These are phyloP conservation scores for Trichothecium sympodiale DNA, from an alignment of 2,329 filamentous ascomycete species.

Conservation along the genomic window DNA sequence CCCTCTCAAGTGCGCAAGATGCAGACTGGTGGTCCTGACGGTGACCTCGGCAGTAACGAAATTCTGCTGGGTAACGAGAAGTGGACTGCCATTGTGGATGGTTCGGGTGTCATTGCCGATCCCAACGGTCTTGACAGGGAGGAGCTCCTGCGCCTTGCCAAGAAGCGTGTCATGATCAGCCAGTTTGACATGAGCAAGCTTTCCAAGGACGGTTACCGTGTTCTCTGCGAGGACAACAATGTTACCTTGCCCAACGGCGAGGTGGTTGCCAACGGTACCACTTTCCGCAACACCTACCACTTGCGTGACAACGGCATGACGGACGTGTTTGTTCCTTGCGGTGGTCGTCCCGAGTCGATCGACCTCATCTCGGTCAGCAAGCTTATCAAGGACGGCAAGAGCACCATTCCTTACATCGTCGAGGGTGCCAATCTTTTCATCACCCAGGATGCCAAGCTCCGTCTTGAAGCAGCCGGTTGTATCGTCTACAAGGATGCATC, in stretches of 20 bases:
- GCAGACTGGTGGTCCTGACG: conserved; percentile 95
- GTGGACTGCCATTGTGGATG: conserved; percentile 92
- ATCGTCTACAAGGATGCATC: conserved; percentile 96
- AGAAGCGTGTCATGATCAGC: conserved; percentile 78
- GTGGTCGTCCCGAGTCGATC: conserved; percentile 92
- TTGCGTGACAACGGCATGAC: conserved; percentile 66
- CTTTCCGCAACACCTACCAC: conserved; percentile 97
- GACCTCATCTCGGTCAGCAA: conserved; percentile 79
- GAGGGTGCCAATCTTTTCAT: conserved; percentile 98
- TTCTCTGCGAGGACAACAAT: conserved; percentile 85
- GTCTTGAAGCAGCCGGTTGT: conserved; percentile 88
- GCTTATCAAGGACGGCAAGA: conserved; percentile 84
- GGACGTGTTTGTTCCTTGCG: conserved; percentile 90
- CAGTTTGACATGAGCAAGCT: conserved; percentile 80
- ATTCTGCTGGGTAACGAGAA: conserved; percentile 93
- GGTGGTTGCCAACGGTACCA: conserved; percentile 77
- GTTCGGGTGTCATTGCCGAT: conserved; percentile 87
- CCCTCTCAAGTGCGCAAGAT: conserved; percentile 79
- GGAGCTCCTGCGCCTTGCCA: conserved; percentile 77
- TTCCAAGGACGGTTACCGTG: conserved; percentile 77
- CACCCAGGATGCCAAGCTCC: conserved; percentile 93
- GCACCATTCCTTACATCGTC: conserved; percentile 83
- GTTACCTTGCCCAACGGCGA: conserved; percentile 82
- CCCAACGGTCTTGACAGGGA: conserved; percentile 77
- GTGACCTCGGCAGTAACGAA: conserved; percentile 94